Base-by-base conservation (phyloP, 306 rosid species). In the Lathyrus tuberosus region DNA sequence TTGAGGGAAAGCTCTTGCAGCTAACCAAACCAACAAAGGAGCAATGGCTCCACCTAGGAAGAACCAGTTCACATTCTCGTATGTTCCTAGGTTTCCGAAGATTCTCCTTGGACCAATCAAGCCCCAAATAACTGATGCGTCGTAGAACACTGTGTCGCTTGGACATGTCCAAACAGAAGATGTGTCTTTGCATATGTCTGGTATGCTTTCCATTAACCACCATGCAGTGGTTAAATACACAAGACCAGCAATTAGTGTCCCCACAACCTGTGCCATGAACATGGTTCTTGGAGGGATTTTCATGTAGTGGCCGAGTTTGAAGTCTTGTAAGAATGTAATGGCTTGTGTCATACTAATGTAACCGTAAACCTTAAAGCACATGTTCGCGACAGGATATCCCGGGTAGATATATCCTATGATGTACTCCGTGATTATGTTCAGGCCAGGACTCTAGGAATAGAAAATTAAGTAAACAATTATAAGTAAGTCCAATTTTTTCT, bases 241-340 rank as follows among this genome's bases (percentile, higher is more conserved):
- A 4, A 87, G 0, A 35, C 66, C 73, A 0, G 98, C 93, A 0
- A 94, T 75, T 0, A 94, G 42, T 9, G 98, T 90, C 64, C 96
- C 98, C 2, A 94, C 96, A 31, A 90, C 81, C 88, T 90, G 98
- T 12, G 96, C 97, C 97, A 94, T 90, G 85, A 94, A 94, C 97
- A 90, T 94, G 44, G 86, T 80, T 84, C 89, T 84, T 1, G 98
- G 98, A 41, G 98, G 98, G 67, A 94, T 90, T 70, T 94, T 94
- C 98, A 94, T 94, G 86, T 94, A 94, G 80, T 90, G 98, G 6
- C 98, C 98, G 0, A 90, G 90, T 84, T 94, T 94, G 84, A 94
- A 90, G 76, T 94, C 98, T 85, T 90, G 91, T 70, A 90, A 74
- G 69, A 94, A 94, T 16, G 94, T 86, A 46, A 94, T 17, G 40